A percentile compares a stretch with the other conserved stretches of the same genome.
Evolutionary conservation across 2,329 filamentous ascomycete genomes (phyloP).

Genomic region (Dendryphion nanum): DNA sequence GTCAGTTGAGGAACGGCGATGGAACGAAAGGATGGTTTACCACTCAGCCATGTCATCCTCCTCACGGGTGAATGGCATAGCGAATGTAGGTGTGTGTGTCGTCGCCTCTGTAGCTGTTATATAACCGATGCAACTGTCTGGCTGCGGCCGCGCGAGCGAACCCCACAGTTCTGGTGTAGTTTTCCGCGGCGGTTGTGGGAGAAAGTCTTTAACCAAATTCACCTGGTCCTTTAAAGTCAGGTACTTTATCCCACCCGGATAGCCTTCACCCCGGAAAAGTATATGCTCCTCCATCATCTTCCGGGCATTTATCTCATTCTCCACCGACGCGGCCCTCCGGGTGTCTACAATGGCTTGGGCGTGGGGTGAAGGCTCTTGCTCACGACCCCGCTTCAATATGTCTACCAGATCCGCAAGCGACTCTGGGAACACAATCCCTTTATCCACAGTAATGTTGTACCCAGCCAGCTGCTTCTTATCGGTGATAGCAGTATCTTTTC

Average conservation of each 20-base stretch:
- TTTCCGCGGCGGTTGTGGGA: constrained; percentile 7
- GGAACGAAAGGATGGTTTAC: constrained; percentile 7
- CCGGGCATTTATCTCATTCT: constrained; percentile 11
- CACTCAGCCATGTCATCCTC: constrained; percentile 14
- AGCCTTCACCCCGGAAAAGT: constrained; percentile 11
- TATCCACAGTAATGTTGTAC: constrained; percentile 13
- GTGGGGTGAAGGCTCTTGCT: constrained; percentile 12
- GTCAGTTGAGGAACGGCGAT: constrained; percentile 4
- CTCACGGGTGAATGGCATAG: constrained; percentile 8
- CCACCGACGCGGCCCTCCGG: constrained; percentile 10
- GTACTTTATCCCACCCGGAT: constrained; percentile 6
- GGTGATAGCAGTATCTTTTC: constrained; percentile 7
- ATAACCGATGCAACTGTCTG: constrained; percentile 14
- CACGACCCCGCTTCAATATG: constrained; percentile 7
- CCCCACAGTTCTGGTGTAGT: constrained; percentile 9
- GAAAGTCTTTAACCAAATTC: constrained; percentile 9
- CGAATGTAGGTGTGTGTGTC: constrained; percentile 6
- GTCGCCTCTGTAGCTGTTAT: constrained; percentile 11
- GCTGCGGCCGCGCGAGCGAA: constrained; percentile 11
- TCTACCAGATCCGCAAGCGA: constrained; percentile 9
- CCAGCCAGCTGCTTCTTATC: constrained; percentile 9
- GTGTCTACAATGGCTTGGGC: constrained; percentile 11
- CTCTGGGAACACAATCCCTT: constrained; percentile 7
- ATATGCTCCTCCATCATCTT: constrained; percentile 14
- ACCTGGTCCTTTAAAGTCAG: constrained; percentile 14